These are phyloP conservation scores for Biscogniauxia mediterranea DNA, from an alignment of 2,329 filamentous ascomycete species.

Conservation along the genomic window DNA sequence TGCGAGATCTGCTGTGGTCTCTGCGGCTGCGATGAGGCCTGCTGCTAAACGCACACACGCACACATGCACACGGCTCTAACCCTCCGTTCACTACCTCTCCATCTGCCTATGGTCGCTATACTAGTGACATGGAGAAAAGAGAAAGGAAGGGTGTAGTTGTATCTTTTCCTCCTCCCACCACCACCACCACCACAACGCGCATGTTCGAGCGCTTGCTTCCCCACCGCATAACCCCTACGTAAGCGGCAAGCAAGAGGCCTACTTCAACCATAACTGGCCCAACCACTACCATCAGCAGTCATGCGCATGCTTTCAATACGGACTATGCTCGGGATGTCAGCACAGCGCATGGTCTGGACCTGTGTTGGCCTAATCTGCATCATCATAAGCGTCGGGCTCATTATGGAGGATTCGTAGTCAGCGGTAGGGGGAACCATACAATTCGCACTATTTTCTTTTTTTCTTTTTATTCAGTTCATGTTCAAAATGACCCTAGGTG, in stretches of 20 bases:
- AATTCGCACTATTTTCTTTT: too few relatives aligned
- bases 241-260: neutral
- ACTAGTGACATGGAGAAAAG: too few relatives aligned
- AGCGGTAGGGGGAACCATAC: too few relatives aligned
- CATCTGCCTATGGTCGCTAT: too few relatives aligned
- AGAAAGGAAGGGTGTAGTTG: neutral
- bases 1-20: slow-evolving; percentile 47
- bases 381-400: too few relatives aligned
- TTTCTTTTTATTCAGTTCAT: too few relatives aligned
- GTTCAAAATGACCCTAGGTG: too few relatives aligned
- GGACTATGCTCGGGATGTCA: neutral
- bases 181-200: neutral
- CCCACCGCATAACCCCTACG: too few relatives aligned
- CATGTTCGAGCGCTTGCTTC: too few relatives aligned
- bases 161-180: neutral
- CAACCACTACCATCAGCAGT: neutral
- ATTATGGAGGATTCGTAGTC: too few relatives aligned
- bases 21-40: slow-evolving; percentile 43
- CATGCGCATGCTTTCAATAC: neutral
- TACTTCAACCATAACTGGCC: neutral
- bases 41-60: slow-evolving; percentile 36
- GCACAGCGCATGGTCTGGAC: neutral
- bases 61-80: neutral
- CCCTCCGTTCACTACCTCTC: too few relatives aligned
- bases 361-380: too few relatives aligned